Evolutionary conservation across 176 grass and related monocot species (phyloP), one percentile per base, ranked within the genome.

Genomic region (Secale cereale): DNA sequence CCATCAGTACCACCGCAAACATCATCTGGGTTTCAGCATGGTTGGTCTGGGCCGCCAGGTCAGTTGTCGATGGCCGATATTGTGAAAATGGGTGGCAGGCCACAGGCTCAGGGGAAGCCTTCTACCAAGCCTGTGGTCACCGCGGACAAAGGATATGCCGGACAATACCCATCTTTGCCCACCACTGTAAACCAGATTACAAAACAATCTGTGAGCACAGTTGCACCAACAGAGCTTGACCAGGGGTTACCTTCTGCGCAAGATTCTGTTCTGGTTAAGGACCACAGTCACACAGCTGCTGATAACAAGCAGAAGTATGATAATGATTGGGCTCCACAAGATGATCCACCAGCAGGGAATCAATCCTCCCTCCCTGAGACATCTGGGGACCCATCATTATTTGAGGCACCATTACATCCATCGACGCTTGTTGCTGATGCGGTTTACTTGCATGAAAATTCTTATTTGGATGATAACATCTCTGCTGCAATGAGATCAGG

Each of bases 1-100:
- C 89, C 84, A 59, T 83, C 84, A 33, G 62, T 83, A 70, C 87
- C 94, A 23, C 28, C 64, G 15, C 97, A 99, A 85, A 56, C 80
- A 64, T 86, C 90, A 66, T 89, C 89, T 88, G 90, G 83, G 30
- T 85, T 93, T 87, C 97, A 92, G 84, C 87, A 92, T 17, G 75
- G 85, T 82, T 97, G 94, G 94, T 91, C 92, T 71, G 97, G 94
- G 77, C 70, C 83, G 1, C 87, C 92, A 33, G 97, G 94, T 81
- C 94, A 92, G 67, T 48, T 92, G 76, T 99, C 97, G 8, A 92
- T 99, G 97, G 97, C 94, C 4, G 97, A 99, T 89, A 89, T 99
- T 81, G 97, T 99, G 30, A 97, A 97, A 87, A 97, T 89, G 94
- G 94, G 52, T 22, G 52, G 97, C 9, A 84, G 88, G 63, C 88